Evolutionary conservation across 2,329 filamentous ascomycete species (phyloP), one percentile per base, ranked within the genome.

Genomic region (Neopestalotiopsis sp.): DNA sequence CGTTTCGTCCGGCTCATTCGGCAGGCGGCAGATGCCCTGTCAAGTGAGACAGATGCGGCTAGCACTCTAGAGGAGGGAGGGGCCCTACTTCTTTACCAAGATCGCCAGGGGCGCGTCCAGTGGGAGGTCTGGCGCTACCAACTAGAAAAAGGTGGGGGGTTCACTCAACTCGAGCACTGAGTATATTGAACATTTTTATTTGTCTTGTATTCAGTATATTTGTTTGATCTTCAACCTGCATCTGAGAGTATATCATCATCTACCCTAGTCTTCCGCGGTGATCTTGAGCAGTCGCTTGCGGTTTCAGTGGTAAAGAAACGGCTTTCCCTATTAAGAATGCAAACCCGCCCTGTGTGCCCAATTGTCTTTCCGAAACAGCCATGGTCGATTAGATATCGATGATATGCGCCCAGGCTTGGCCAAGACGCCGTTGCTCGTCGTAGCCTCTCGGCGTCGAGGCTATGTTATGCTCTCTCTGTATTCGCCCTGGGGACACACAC

Each of bases 361-460:
- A n/a, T 52, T 2, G 45, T 52, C 57, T 34, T 59, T 30, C 57
- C 20, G 10, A 59, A 13, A 59, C 10, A 40, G 49, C 9, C 32
- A 13, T 24, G 32, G 20, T 12, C 40, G 9, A 38, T 66, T 52
- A 57, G 20, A n/a, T 34, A 20, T 58, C 64, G 40, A 56, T 40
- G 34, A 60, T n/a, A 56, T 56, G 20, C 42, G 65, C 56, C 65
- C 56, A 67, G 64, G 24, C 45, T 32, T 9, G 40, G 65, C 65
- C 65, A 67, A 67, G 65, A 42, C 28, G 17, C 52, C 42, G 20
- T 14, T 45, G 42, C n/a, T 13, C 14, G 49, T 40, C 30, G 49
- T 66, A 34, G 64, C 20, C 34, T 60, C 65, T 67, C 10, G 65
- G 65, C 65, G 32, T 28, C 24, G 32, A 67, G 65, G 65, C 65